Evolutionary conservation across 495 filamentous ascomycete species (phyloP).

Genomic region (Aspergillus saccharolyticus): DNA sequence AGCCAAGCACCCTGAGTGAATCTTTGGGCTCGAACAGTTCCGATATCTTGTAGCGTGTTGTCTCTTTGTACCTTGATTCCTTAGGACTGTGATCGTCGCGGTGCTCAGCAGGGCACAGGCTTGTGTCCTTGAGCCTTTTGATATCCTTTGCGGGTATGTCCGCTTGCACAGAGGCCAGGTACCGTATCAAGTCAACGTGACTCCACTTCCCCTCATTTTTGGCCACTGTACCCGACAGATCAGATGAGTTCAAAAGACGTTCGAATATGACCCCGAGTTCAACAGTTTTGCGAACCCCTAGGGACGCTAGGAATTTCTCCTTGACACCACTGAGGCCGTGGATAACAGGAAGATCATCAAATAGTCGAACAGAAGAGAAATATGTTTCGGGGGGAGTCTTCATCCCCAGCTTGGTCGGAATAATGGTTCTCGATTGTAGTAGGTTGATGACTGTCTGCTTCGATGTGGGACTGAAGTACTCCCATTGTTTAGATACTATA

Average conservation of each 20-base stretch:
- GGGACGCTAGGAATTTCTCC: conserved; percentile 75
- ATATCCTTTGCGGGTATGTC: conserved; percentile 88
- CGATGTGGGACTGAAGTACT: conserved; percentile 57
- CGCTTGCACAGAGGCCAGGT: conserved; percentile 79
- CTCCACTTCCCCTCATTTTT: conserved; percentile 62
- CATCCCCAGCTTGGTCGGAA: conserved; percentile 92
- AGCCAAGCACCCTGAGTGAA: conserved; percentile 56
- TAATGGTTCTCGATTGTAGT: conserved; percentile 63
- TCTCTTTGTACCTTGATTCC: conserved; percentile 26
- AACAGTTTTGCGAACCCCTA: conserved; percentile 79
- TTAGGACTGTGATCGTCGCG: conserved; percentile 10
- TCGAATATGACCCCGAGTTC: conserved; percentile 92
- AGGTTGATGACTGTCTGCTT: conserved; percentile 60
- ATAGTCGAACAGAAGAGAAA: conserved; percentile 86
- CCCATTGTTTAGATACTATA: conserved; percentile 85
- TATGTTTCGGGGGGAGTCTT: conserved; percentile 81
- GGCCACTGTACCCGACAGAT: conserved; percentile 37
- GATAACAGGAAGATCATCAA: conserved; percentile 85
- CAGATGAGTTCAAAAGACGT: conserved; percentile 59
- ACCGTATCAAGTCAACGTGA: conserved; percentile 90
- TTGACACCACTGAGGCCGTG: conserved; percentile 70
- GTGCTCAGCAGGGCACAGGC: conserved; percentile 77
- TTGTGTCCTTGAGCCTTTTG: conserved; percentile 65
- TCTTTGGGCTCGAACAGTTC: conserved; percentile 84
- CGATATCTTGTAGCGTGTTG: conserved; percentile 64